Percentiles rank a stretch among this genome's conserved stretches.
Evolutionary conservation across 2,329 filamentous ascomycete species (phyloP).

Genomic region (Beauveria varroae): DNA sequence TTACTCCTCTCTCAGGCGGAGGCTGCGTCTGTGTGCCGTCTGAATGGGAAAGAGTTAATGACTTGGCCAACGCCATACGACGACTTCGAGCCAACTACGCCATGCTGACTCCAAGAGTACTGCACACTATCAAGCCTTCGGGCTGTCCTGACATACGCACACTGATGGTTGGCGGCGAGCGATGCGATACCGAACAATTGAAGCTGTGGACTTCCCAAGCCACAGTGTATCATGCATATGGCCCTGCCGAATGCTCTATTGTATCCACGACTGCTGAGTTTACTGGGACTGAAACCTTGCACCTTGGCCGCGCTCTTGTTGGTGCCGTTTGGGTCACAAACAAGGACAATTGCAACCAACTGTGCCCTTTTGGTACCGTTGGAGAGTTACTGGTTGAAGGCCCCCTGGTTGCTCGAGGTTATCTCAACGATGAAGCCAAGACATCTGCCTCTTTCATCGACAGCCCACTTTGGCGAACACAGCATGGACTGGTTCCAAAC

Average conservation of each 20-base stretch:
- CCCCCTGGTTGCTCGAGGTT: conserved; percentile 41
- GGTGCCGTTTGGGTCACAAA: conserved; percentile 20
- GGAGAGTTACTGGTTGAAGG: conserved; percentile 33
- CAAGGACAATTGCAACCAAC: conserved; percentile 14
- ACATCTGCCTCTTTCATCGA: conserved; percentile 26
- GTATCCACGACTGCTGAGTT: conserved; percentile 16
- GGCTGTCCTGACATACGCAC: not conserved
- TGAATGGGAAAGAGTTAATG: conserved; percentile 10
- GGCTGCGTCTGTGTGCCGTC: conserved; percentile 16
- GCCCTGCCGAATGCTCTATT: conserved; percentile 28
- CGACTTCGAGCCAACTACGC: not conserved
- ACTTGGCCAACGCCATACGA: conserved; percentile 11
- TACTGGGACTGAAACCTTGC: conserved; percentile 11
- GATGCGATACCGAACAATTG: not conserved
- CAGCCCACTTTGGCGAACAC: conserved; percentile 15
- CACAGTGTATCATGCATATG: not conserved
- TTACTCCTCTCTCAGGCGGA: not conserved
- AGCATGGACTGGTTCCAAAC: not conserved
- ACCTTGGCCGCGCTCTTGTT: not conserved
- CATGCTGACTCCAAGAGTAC: conserved; percentile 9
- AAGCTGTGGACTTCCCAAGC: not conserved
- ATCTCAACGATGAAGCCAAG: conserved; percentile 31
- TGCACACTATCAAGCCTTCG: not conserved
- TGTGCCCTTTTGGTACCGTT: conserved; percentile 18
- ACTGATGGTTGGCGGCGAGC: not conserved